Percentiles rank a stretch among this genome's conserved stretches.
These are phyloP conservation scores for Cladorrhinum sp. DNA, from an alignment of 2,329 filamentous ascomycete genomes.

Conservation along the genomic window DNA sequence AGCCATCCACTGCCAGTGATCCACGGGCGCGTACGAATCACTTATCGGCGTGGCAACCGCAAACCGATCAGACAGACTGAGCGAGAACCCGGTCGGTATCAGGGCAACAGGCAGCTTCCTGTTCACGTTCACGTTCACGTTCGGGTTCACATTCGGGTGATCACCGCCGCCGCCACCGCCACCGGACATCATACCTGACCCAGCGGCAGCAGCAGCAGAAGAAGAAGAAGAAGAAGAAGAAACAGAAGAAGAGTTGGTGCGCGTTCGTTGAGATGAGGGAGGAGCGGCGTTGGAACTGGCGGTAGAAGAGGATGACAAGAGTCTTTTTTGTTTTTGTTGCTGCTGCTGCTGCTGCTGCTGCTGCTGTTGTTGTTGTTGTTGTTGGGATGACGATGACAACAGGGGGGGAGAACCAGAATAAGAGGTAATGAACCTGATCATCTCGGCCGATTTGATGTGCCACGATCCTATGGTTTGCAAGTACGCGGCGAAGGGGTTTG, in stretches of 20 bases:
- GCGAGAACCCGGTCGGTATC: conserved; percentile 73
- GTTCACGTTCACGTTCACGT: too few relatives aligned
- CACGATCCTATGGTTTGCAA: conserved; percentile 67
- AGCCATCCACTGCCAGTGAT: conserved; percentile 98
- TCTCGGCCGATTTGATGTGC: conserved; percentile 72
- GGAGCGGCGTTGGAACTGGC: background rate
- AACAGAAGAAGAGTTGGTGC: background rate
- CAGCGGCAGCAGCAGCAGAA: too few relatives aligned
- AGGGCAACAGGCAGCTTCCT: conserved; percentile 64
- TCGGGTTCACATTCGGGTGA: too few relatives aligned
- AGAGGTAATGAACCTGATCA: conserved; percentile 52
- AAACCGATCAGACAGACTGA: conserved; percentile 73
- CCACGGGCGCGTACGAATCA: conserved; percentile 75
- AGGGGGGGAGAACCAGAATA: too few relatives aligned
- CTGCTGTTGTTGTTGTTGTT: background rate
- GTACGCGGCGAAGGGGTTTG: conserved; percentile 54
- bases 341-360: too few relatives aligned
- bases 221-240: too few relatives aligned
- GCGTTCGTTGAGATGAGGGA: background rate
- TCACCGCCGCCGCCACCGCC: too few relatives aligned
- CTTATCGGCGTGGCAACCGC: conserved; percentile 70
- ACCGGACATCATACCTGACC: too few relatives aligned
- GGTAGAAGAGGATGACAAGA: background rate
- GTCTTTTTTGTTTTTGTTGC: too few relatives aligned
- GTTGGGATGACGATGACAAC: too few relatives aligned